These are phyloP conservation scores for Aspergillus leporis DNA, from an alignment of 495 filamentous ascomycete species.

Conservation along the genomic window DNA sequence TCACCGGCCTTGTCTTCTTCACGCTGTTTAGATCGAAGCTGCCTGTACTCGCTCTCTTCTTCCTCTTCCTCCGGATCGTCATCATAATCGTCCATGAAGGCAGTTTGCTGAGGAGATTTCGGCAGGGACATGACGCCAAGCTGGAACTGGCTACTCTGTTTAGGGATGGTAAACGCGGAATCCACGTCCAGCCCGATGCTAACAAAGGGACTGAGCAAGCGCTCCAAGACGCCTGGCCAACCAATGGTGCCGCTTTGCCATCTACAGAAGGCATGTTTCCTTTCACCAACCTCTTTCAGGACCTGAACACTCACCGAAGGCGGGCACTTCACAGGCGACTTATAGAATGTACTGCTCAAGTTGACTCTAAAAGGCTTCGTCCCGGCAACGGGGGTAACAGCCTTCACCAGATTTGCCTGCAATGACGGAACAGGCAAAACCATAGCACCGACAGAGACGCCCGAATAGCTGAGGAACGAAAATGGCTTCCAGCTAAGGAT, in stretches of 20 bases:
- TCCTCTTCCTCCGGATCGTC: slow-evolving; percentile 27
- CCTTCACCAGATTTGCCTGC: slow-evolving; percentile 30
- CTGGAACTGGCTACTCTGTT: slow-evolving; percentile 33
- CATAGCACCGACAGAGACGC: slow-evolving; percentile 22
- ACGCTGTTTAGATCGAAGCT: slow-evolving; percentile 21
- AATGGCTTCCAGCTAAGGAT: slow-evolving; percentile 31
- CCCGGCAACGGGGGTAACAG: slow-evolving; percentile 31
- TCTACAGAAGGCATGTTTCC: slow-evolving; percentile 32
- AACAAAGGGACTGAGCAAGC: slow-evolving; percentile 25
- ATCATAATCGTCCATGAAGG: slow-evolving; percentile 27
- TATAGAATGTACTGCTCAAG: slow-evolving; percentile 28
- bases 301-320: slow-evolving; percentile 35
- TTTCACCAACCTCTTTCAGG: slow-evolving; percentile 29
- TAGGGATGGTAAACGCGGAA: slow-evolving; percentile 19
- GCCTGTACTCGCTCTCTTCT: slow-evolving; percentile 22
- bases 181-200: slow-evolving; percentile 27
- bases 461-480: slow-evolving; percentile 34
- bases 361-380: slow-evolving; percentile 38
- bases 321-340: slow-evolving; percentile 25
- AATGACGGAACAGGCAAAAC: slow-evolving; percentile 35
- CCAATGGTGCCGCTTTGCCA: slow-evolving; percentile 39
- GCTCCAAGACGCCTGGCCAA: slow-evolving; percentile 32
- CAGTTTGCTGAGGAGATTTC: slow-evolving; percentile 5
- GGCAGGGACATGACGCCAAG: slow-evolving; percentile 36
- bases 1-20: slow-evolving; percentile 30